Percentiles rank a stretch among this genome's conserved stretches.
Conservation (phyloP, 208 protist species). For the Trypanosoma brucei region DNA sequence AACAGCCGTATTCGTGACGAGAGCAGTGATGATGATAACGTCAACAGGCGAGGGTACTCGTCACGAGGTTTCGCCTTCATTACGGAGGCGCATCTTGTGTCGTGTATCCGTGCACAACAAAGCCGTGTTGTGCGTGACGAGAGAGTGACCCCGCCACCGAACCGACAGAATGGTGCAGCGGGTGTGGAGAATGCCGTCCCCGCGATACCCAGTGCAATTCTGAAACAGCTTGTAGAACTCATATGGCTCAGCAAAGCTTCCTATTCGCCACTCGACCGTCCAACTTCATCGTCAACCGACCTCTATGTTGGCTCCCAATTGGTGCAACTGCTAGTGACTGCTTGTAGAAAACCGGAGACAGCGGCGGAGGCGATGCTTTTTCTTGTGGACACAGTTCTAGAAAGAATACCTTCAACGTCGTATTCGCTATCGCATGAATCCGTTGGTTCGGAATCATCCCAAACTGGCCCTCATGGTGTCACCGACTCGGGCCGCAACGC, state of each 20-base stretch:
- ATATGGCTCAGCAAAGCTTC: constrained; percentile 11
- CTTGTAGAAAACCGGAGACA: constrained; percentile 7
- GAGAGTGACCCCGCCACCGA: constrained; percentile 3
- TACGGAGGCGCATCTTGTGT: constrained; percentile 8
- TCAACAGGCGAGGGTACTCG: background rate
- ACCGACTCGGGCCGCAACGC: too few species aligned
- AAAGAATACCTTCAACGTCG: background rate
- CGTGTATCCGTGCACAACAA: constrained; percentile 11
- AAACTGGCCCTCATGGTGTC: too few species aligned
- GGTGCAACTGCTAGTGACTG: constrained; percentile 12
- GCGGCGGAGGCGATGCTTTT: constrained; percentile 13
- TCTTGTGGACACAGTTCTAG: constrained; percentile 18
- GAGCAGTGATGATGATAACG: constrained; percentile 2
- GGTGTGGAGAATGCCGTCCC: constrained; percentile 1
- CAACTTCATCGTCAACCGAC: background rate
- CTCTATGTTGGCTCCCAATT: constrained; percentile 15
- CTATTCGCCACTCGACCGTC: background rate
- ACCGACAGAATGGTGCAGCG: constrained; percentile 7
- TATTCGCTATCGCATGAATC: background rate
- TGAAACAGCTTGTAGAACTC: constrained; percentile 17
- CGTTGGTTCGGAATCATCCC: background rate
- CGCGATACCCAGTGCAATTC: constrained; percentile 5
- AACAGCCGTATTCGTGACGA: background rate
- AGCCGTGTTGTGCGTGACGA: constrained; percentile 12
- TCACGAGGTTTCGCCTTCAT: constrained; percentile 7